Percentiles rank a stretch among this genome's conserved stretches.
Evolutionary conservation across 2,329 filamentous ascomycete genomes (phyloP).

Genomic region (Ascochyta fabae): DNA sequence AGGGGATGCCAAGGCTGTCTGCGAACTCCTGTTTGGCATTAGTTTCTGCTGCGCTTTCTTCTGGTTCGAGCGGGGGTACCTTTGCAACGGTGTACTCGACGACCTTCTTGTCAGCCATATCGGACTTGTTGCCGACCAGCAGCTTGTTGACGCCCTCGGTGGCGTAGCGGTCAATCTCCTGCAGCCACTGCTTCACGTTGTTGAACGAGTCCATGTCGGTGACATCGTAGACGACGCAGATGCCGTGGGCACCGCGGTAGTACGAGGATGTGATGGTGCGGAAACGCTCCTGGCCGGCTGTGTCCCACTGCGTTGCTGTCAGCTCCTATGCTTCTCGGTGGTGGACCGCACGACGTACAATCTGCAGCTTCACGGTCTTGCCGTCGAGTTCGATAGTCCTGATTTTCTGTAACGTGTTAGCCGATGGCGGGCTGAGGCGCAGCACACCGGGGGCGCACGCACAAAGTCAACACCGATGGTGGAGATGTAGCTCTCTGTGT

Average conservation of each 20-base stretch:
- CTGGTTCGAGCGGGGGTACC: conserved; percentile 61
- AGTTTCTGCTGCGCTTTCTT: conserved; percentile 12
- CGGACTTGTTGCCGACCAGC: conserved; percentile 99
- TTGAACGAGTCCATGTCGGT: conserved; percentile 99
- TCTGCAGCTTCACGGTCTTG: conserved; percentile 99
- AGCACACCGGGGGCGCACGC: conserved; percentile 28
- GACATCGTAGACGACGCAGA: conserved; percentile 99
- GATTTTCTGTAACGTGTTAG: conserved; percentile 78
- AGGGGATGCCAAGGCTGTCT: conserved; percentile 97
- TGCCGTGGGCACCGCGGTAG: conserved; percentile 98
- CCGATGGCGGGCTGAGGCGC: conserved; percentile 32
- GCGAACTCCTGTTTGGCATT: conserved; percentile 80
- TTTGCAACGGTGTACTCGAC: conserved; percentile 99
- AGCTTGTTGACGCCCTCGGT: conserved; percentile 99
- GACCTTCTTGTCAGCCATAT: conserved; percentile 99
- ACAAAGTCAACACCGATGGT: conserved; percentile 97
- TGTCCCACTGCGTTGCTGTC: conserved; percentile 80
- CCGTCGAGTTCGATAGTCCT: conserved; percentile 98
- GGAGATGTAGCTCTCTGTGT: conserved; percentile 99
- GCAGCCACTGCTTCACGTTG: conserved; percentile 99
- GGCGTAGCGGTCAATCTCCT: conserved; percentile 98
- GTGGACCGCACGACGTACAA: conserved; percentile 57
- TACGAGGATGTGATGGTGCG: conserved; percentile 99
- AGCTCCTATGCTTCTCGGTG: conserved; percentile 11
- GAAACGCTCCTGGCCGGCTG: conserved; percentile 98